Evolutionary conservation across 2,329 filamentous ascomycete species (phyloP), one percentile per base, ranked within the genome.

Genomic region (Dactylellina leptospora): DNA sequence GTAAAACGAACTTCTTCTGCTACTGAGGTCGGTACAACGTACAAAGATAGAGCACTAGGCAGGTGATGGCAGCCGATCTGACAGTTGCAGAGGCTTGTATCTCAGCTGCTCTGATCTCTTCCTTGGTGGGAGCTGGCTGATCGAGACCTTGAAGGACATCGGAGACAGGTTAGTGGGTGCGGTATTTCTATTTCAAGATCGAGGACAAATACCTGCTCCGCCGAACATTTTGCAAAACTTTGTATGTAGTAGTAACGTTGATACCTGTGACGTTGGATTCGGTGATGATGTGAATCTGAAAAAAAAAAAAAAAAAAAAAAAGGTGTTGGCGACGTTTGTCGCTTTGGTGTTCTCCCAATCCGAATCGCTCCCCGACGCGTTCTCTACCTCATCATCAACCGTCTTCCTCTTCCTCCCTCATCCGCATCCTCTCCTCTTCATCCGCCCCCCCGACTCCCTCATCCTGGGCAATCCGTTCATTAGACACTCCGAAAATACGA

Each of bases 1-100:
- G 30, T 33, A n/a, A n/a, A n/a, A n/a, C n/a, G n/a, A n/a, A n/a
- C n/a, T n/a, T n/a, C n/a, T n/a, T n/a, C n/a, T n/a, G n/a, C n/a
- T n/a, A n/a, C n/a, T n/a, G 13, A 40, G 36, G 18, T 40, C 11
- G 1, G 22, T 9, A n/a, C 6, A 79, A 22, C 89, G 64, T 86
- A 95, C 91, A 91, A 72, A 95, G 82, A 79, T 93, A 93, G 51
- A 95, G 84, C 53, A 90, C 80, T 38, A 88, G 83, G 74, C 87
- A 88, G 13, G 87, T 86, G 38, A 86, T 84, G 61, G 88, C 78
- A 74, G 89, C 89, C 77, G 84, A 84, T 82, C 90, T 87, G 75
- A 93, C 82, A 54, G 88, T 89, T 76, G 84, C 83, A 77, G 82
- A 82, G 54, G 90, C 90, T 79, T 89, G 85, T 71, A 83, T 82